A percentile compares a stretch with the other conserved stretches of the same genome.
These are phyloP conservation scores for Apostasia shenzhenica DNA, from an alignment of 106 monocot species.

Conservation along the genomic window DNA sequence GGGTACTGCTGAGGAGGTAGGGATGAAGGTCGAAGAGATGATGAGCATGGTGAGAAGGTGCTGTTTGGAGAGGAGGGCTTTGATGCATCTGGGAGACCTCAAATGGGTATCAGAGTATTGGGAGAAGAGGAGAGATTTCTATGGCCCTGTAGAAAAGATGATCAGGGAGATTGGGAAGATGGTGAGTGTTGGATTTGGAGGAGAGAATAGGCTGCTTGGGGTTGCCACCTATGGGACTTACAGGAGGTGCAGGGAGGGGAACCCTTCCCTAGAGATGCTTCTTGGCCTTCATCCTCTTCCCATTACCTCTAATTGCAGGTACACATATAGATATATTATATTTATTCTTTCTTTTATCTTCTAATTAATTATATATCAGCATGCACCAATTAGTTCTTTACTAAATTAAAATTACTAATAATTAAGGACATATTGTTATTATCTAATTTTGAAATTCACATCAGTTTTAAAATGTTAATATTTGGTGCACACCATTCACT, in stretches of 20 bases:
- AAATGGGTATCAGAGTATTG: constrained; percentile 62
- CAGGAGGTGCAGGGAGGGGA: constrained; percentile 49
- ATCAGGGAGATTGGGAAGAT: constrained; percentile 67
- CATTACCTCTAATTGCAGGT: constrained; percentile 12
- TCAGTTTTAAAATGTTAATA: no score
- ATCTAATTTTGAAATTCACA: no score
- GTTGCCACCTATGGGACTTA: constrained; percentile 52
- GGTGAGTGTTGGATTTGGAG: constrained; percentile 9
- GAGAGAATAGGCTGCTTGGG: constrained; percentile 38
- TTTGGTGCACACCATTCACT: no score
- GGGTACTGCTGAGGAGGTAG: constrained; percentile 59
- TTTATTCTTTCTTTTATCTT: no score
- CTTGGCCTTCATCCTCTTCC: constrained; percentile 52
- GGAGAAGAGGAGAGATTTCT: constrained; percentile 22
- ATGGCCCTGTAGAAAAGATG: constrained; percentile 54
- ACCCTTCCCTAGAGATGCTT: constrained; percentile 53
- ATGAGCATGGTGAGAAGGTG: constrained; percentile 44
- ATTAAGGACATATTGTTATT: no score
- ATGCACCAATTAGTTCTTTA: no score
- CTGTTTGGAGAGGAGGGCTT: constrained; percentile 34
- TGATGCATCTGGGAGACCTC: constrained; percentile 63
- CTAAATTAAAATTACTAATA: no score
- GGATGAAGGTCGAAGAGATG: constrained; percentile 56
- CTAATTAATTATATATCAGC: no score
- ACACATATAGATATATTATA: no score